Conservation (phyloP, 129 eudicot genomes). For the Arctium minus region DNA sequence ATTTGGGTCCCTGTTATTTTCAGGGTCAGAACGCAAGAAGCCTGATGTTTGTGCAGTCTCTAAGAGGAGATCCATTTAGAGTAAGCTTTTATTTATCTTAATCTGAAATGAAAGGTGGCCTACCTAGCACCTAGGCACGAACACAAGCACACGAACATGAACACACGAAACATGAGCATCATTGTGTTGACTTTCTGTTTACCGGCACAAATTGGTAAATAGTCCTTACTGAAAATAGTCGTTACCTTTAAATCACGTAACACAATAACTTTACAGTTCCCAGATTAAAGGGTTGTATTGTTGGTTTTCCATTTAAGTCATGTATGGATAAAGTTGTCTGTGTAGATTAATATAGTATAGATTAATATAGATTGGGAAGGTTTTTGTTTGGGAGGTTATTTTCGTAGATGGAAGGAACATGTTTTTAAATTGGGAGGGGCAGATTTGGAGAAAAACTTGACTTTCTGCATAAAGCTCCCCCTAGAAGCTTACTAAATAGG, state of each 20-base stretch:
- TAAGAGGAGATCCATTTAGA: slow-evolving; percentile 87
- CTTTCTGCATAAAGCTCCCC: no score
- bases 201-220: no score
- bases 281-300: no score
- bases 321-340: no score
- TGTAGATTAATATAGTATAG: no score
- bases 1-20: background rate
- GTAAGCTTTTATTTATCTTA: slow-evolving; percentile 40
- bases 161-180: background rate
- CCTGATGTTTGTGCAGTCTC: slow-evolving; percentile 73
- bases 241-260: background rate
- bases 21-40: slow-evolving; percentile 60
- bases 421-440: no score
- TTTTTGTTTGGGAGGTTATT: no score
- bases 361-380: no score
- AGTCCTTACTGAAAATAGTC: no score
- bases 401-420: background rate
- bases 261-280: background rate
- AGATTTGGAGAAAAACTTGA: no score
- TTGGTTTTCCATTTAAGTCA: no score
- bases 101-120: background rate
- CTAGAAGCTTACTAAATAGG: no score
- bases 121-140: background rate
- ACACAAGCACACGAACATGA: background rate
- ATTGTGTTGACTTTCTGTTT: background rate